phyloP scores from a whole-genome alignment of 371 early-diverging fungal species.

The Furculomyces boomerangus region DNA sequence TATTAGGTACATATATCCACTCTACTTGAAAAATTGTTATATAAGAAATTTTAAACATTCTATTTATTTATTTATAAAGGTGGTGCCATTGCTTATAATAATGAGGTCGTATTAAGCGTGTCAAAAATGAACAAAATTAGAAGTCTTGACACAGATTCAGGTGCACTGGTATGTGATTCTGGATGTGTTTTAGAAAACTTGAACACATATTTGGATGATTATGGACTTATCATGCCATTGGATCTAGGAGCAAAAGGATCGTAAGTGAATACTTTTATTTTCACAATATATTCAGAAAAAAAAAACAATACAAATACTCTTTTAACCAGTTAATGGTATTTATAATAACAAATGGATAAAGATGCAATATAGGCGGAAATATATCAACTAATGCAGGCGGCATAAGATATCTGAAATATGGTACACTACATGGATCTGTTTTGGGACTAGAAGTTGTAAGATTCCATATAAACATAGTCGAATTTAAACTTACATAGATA shows the following conservation, averaged over 20 bases:
- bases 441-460: slow-evolving; percentile 51
- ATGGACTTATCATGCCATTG: slow-evolving; percentile 74
- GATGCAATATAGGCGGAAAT: slow-evolving; percentile 77
- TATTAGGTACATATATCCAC: slow-evolving; percentile 28
- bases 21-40: background rate
- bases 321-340: background rate
- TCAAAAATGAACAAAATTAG: slow-evolving; percentile 55
- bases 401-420: slow-evolving; percentile 74
- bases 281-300: background rate
- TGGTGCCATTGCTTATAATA: slow-evolving; percentile 84
- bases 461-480: background rate
- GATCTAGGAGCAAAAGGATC: slow-evolving; percentile 85
- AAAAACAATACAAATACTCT: background rate
- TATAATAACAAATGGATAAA: slow-evolving; percentile 5
- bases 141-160: slow-evolving; percentile 63
- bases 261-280: background rate
- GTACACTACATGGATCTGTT: slow-evolving; percentile 77
- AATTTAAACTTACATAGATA: background rate
- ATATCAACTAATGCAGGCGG: slow-evolving; percentile 94
- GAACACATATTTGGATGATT: slow-evolving; percentile 52
- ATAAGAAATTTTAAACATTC: too few species aligned
- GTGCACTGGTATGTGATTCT: slow-evolving; percentile 66
- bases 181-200: slow-evolving; percentile 75
- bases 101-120: slow-evolving; percentile 72
- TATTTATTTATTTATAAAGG: slow-evolving; percentile 11